phyloP scores from a whole-genome alignment of 2,329 filamentous ascomycete species.

The Botrytis byssoidea region DNA sequence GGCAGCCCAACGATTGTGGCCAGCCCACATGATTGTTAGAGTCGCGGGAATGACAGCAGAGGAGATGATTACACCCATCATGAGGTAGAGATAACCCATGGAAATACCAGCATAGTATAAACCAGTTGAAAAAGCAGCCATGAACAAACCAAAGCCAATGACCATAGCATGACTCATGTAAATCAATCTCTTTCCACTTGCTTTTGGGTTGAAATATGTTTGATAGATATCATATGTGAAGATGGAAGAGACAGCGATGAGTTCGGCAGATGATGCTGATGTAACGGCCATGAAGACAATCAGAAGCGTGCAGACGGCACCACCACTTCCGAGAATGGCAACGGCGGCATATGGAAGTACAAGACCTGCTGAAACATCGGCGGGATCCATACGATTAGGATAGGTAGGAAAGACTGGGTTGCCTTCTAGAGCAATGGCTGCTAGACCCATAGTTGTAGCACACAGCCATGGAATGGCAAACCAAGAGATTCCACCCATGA shows the following conservation, averaged over 20 bases:
- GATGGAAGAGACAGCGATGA: slow-evolving; percentile 86
- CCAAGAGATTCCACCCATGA: slow-evolving; percentile 78
- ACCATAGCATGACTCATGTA: slow-evolving; percentile 75
- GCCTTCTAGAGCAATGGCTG: slow-evolving; percentile 75
- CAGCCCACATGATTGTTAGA: slow-evolving; percentile 75
- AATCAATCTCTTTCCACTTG: slow-evolving; percentile 73
- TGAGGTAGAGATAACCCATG: slow-evolving; percentile 85
- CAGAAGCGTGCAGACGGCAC: slow-evolving; percentile 73
- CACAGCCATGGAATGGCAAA: slow-evolving; percentile 91
- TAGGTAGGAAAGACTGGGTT: slow-evolving; percentile 71
- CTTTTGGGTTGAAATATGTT: slow-evolving; percentile 77
- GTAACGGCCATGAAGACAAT: slow-evolving; percentile 92
- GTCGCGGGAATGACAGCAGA: slow-evolving; percentile 81
- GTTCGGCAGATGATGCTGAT: slow-evolving; percentile 70
- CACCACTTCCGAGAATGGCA: slow-evolving; percentile 76
- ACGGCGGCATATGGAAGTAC: slow-evolving; percentile 85
- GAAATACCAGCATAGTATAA: slow-evolving; percentile 62
- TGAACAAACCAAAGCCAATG: slow-evolving; percentile 71
- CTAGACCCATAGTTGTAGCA: slow-evolving; percentile 84
- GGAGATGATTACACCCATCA: slow-evolving; percentile 91
- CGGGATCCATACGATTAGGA: slow-evolving; percentile 66
- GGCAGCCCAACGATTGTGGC: slow-evolving; percentile 75
- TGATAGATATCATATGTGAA: slow-evolving; percentile 87
- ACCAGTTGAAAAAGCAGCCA: slow-evolving; percentile 75
- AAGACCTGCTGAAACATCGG: slow-evolving; percentile 77